Evolutionary conservation across 1,284 basidiomycete genomes (phyloP).

Genomic region (Fomitopsis palustris): DNA sequence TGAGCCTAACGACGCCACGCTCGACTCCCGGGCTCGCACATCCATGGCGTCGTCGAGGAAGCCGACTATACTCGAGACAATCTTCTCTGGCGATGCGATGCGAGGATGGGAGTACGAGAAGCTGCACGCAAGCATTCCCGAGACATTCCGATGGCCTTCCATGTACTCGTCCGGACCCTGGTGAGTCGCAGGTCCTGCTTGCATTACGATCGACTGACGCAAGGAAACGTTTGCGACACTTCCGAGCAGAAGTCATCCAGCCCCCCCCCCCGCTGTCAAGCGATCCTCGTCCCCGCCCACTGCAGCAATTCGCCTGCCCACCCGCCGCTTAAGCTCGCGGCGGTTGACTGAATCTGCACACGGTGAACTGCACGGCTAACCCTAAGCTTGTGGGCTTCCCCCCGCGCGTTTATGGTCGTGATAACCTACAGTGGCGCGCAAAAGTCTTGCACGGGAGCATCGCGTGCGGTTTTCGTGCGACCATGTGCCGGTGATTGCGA

Average conservation of each 20-base stretch:
- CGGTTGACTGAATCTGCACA: neutral
- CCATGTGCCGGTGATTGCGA: no score
- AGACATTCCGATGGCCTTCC: neutral
- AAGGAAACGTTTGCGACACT: neutral
- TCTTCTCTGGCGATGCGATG: no score
- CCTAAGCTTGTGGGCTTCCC: neutral
- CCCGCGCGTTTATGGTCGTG: neutral
- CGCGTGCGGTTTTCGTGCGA: no score
- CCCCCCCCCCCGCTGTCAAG: no score
- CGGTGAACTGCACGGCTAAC: neutral
- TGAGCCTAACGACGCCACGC: neutral
- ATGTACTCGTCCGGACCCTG: neutral
- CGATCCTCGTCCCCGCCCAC: no score
- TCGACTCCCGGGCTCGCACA: neutral
- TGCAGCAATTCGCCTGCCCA: neutral
- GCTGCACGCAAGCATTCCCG: neutral
- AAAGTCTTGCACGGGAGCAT: no score
- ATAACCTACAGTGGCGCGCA: no score
- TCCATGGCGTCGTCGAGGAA: neutral
- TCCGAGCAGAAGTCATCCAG: no score
- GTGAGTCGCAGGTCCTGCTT: neutral
- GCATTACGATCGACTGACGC: neutral
- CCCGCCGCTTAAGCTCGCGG: neutral
- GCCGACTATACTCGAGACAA: no score
- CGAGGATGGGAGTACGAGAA: neutral